These are phyloP conservation scores for Cucurbita pepo DNA, from an alignment of 306 rosid genomes.

Conservation along the genomic window DNA sequence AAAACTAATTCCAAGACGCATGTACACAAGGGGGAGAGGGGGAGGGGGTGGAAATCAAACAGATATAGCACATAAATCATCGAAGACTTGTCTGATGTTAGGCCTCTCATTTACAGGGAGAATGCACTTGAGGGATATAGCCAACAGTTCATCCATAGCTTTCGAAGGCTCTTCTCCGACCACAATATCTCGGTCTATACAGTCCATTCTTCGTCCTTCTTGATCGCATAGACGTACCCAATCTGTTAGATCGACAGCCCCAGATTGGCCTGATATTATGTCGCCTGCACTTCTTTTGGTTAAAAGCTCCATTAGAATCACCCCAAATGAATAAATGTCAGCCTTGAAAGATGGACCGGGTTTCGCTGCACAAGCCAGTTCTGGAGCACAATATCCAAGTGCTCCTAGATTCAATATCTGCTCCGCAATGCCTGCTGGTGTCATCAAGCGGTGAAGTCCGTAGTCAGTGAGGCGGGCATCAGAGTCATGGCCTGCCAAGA, in stretches of 20 bases:
- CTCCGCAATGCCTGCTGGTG: constrained; percentile 71
- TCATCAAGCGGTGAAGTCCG: constrained; percentile 89
- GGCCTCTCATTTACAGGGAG: constrained; percentile 99
- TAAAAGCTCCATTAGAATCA: constrained; percentile 77
- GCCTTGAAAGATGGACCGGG: constrained; percentile 82
- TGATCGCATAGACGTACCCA: constrained; percentile 93
- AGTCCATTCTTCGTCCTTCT: constrained; percentile 91
- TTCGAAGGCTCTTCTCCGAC: constrained; percentile 68
- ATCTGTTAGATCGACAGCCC: constrained; percentile 94
- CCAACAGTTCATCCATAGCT: constrained; percentile 77
- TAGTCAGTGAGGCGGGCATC: constrained; percentile 57
- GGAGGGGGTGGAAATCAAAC: constrained; percentile 22
- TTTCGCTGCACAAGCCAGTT: constrained; percentile 56
- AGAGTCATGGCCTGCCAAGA: constrained; percentile 53
- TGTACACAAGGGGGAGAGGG: background rate
- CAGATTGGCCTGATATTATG: constrained; percentile 86
- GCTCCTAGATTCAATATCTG: constrained; percentile 92
- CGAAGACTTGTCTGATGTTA: constrained; percentile 93
- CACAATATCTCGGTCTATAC: constrained; percentile 82
- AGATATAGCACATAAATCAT: constrained; percentile 62
- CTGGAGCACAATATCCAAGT: constrained; percentile 89
- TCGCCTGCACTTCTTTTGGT: constrained; percentile 95
- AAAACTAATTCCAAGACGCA: constrained; percentile 7
- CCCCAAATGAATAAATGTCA: constrained; percentile 86
- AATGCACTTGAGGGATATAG: constrained; percentile 75